Base-by-base conservation (phyloP, 164 flowering plant species). In the Magnolia kwangsiensis region DNA sequence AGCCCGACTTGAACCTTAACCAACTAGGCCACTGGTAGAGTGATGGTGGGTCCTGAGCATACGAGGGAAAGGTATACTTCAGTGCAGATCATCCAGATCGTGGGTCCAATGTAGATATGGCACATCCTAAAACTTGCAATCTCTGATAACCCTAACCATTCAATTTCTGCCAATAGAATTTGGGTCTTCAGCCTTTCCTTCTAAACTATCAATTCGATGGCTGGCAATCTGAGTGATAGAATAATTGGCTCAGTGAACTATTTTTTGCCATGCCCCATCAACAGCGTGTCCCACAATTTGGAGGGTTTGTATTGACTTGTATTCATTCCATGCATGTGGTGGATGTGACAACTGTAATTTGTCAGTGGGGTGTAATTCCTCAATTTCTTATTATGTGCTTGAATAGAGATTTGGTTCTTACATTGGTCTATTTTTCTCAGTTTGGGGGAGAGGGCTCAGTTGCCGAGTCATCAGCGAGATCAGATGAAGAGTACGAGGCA, bases 381-480 rank as follows among this genome's bases (percentile, higher is more conserved):
- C 61, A 55, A 55, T 55, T 55, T 16, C 23, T 51, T 7, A 23
- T 18, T 24, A 3, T 2, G 51, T 10, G 20, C 11, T 61, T 73
- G n/a, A 58, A 13, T 16, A 4, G 29, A 55, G 10, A 29, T 63
- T 45, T 64, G 8, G 20, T 72, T 73, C 16, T 55, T 11, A 55
- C n/a, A 7, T 4, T 61, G 8, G 27, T 71, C 20, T 23, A 2
- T 14, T 6, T 16, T 64, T 21, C 8, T 55, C 84, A 89, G 90
- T 70, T 78, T 74, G 82, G 81, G 19, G 92, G 92, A 14, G 82
- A 80, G 19, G 92, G 92, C n/a, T 89, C 92, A 9, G 91, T 88
- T 63, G 88, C 84, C 31, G 92, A 89, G 78, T 87, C 84, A 69
- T 88, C 89, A 0, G 84, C 85, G 31, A 87, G 83, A 76, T 85